phyloP scores from a whole-genome alignment of 306 rosid genomes.

The Medicago lupulina region DNA sequence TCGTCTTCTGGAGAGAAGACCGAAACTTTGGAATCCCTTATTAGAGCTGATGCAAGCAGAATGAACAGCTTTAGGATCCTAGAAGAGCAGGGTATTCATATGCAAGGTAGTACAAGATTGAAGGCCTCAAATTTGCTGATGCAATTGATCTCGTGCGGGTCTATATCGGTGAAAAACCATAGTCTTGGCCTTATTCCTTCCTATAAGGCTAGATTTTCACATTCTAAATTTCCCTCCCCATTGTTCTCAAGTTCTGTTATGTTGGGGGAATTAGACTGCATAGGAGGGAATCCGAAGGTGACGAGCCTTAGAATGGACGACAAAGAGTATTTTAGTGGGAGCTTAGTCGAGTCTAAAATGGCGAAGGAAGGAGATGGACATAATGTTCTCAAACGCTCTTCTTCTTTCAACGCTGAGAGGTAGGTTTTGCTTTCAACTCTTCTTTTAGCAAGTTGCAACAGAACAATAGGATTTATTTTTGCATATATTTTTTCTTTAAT shows the following conservation, averaged over 20 bases:
- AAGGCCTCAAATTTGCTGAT: conserved; percentile 76
- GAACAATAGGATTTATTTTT: neutral
- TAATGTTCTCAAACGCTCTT: conserved; percentile 71
- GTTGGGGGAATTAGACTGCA: conserved; percentile 74
- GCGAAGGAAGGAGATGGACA: conserved; percentile 56
- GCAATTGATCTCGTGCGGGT: conserved; percentile 94
- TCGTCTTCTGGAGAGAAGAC: conserved; percentile 80
- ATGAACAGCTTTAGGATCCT: conserved; percentile 77
- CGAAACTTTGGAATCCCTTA: conserved; percentile 86
- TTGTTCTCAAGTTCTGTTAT: conserved; percentile 68
- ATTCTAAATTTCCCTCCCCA: conserved; percentile 77
- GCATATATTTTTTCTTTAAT: neutral
- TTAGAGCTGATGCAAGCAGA: conserved; percentile 86
- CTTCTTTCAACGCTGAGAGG: conserved; percentile 88
- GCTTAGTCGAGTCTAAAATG: conserved; percentile 73
- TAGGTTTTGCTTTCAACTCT: conserved; percentile 47
- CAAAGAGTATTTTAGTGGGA: conserved; percentile 89
- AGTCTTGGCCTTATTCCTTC: conserved; percentile 81
- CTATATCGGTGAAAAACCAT: conserved; percentile 83
- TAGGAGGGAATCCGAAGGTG: conserved; percentile 69
- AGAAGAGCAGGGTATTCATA: conserved; percentile 65
- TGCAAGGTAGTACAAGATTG: conserved; percentile 68
- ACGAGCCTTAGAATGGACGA: conserved; percentile 74
- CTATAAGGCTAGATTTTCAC: conserved; percentile 69
- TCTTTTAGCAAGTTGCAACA: conserved; percentile 21